A percentile compares a stretch with the other conserved stretches of the same genome.
phyloP scores from a whole-genome alignment of 495 filamentous ascomycete genomes.

The Penicillium canariense region DNA sequence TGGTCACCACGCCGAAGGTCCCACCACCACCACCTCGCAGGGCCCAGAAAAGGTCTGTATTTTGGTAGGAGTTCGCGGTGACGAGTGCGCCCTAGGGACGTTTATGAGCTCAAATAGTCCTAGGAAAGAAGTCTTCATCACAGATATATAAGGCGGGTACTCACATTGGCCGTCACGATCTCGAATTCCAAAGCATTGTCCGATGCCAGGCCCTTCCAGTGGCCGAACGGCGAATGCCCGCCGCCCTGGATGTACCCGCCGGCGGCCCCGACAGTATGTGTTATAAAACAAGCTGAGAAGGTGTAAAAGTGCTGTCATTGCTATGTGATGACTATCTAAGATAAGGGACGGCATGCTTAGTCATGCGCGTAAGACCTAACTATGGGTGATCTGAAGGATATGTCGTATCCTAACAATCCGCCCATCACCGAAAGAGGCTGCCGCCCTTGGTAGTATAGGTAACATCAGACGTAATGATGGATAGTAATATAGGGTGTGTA shows the following conservation, averaged over 20 bases:
- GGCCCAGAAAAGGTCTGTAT: slow-evolving; percentile 56
- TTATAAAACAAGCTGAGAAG: no score
- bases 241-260: slow-evolving; percentile 58
- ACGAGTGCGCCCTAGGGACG: slow-evolving; percentile 38
- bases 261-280: slow-evolving; percentile 26
- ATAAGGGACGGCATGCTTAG: no score
- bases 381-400: no score
- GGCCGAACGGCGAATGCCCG: slow-evolving; percentile 48
- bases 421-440: no score
- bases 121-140: background rate
- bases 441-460: no score
- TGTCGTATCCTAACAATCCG: no score
- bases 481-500: no score
- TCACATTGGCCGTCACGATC: slow-evolving; percentile 39
- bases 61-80: slow-evolving; percentile 36
- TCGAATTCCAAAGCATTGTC: slow-evolving; percentile 39
- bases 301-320: no score
- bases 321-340: no score
- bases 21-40: slow-evolving; percentile 44
- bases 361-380: no score
- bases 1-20: slow-evolving; percentile 53
- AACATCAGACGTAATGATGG: no score
- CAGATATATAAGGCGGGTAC: background rate
- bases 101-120: background rate
- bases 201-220: slow-evolving; percentile 30